A percentile compares a stretch with the other conserved stretches of the same genome.
These are phyloP conservation scores for Chlamydomonas eustigma DNA, from an alignment of 139 green algal species.

Conservation along the genomic window DNA sequence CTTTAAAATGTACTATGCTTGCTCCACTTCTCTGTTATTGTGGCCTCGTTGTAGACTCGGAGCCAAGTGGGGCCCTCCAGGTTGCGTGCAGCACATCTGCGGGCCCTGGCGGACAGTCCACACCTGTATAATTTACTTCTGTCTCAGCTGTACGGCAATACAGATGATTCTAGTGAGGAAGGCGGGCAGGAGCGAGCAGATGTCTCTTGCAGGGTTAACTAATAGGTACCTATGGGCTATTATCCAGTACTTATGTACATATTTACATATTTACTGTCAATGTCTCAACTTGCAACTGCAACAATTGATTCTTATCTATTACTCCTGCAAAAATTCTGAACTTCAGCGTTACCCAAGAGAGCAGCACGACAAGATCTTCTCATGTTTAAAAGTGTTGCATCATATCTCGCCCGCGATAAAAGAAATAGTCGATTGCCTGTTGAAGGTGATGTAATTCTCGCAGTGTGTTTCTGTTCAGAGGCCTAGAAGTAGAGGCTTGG, in stretches of 20 bases:
- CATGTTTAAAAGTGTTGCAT: no score
- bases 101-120: constrained; percentile 50
- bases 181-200: constrained; percentile 3
- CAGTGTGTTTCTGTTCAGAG: no score
- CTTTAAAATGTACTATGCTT: background rate
- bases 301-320: no score
- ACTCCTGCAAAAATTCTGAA: no score
- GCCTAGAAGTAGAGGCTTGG: no score
- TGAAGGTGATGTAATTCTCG: no score
- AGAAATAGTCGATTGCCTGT: no score
- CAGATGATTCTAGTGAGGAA: constrained; percentile 22
- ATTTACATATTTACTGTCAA: no score
- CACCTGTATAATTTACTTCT: constrained; percentile 33
- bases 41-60: background rate
- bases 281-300: no score
- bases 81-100: background rate
- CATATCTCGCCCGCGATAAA: no score
- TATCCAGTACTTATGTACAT: background rate
- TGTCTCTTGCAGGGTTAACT: constrained; percentile 30
- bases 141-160: constrained; percentile 21
- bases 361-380: no score
- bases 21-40: background rate
- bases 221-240: background rate
- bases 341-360: no score
- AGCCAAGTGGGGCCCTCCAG: background rate